phyloP scores from a whole-genome alignment of 2,329 filamentous ascomycete genomes.

The Cercospora sp. region DNA sequence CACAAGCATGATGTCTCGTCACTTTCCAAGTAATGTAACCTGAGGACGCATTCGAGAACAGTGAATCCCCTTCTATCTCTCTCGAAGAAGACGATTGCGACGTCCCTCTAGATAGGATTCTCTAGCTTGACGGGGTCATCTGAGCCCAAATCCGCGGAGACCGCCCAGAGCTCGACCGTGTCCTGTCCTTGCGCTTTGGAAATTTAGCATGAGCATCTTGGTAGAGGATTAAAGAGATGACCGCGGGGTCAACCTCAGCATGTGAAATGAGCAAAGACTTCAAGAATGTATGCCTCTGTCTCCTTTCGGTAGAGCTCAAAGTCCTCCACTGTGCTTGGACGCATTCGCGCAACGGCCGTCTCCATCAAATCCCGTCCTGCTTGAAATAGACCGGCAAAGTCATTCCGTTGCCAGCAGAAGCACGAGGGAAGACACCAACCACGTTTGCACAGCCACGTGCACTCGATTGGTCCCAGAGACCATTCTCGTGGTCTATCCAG shows the following conservation, averaged over 20 bases:
- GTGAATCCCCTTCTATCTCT: too few species aligned
- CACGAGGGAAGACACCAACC: slow-evolving; percentile 7
- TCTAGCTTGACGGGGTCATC: neutral
- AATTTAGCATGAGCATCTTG: too few species aligned
- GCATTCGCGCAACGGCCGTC: neutral
- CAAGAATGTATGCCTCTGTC: too few species aligned
- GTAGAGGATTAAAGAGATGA: too few species aligned
- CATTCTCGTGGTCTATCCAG: neutral
- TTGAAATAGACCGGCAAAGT: slow-evolving; percentile 6
- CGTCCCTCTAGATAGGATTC: neutral
- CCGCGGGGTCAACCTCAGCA: too few species aligned
- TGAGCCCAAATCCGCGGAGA: too few species aligned
- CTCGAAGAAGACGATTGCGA: too few species aligned
- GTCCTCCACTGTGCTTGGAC: neutral
- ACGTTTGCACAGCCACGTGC: slow-evolving; percentile 4
- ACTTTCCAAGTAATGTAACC: neutral
- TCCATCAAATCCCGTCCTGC: neutral
- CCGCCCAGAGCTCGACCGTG: too few species aligned
- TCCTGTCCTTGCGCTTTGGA: too few species aligned
- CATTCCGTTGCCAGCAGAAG: neutral
- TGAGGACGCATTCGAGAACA: neutral
- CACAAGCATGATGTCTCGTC: neutral
- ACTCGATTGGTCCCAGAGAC: neutral
- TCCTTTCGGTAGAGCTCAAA: neutral
- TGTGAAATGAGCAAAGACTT: too few species aligned